Evolutionary conservation across 176 grass and related monocot species (phyloP), one percentile per base, ranked within the genome.

Genomic region (Echinochloa phyllopogon): DNA sequence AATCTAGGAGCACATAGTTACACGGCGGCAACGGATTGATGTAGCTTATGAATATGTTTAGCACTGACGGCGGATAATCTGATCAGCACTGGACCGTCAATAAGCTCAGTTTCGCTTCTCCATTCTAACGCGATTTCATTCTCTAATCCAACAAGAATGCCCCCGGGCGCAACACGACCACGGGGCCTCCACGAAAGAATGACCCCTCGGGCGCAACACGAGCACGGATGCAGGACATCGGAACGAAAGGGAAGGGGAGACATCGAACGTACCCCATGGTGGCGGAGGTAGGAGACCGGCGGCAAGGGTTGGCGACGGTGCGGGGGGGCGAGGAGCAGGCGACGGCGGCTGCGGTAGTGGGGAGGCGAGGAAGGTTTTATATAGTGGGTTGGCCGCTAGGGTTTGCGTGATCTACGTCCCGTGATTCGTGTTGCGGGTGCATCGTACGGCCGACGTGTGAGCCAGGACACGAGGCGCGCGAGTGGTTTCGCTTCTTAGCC

Each of bases 31-130:
- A 87, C 75, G 42, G 56, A 84, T 87, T 84, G 6, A 15, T 84
- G 1, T 84, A 13, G 81, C 89, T 91, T 84, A 87, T 84, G 81
- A 84, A 80, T 84, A 81, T 84, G 89, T 87, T 91, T 84, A 87
- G 85, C 45, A 70, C 75, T 87, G 85, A 91, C 45, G 85, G 55
- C 76, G 27, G 12, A 80, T 17, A 67, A 78, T 87, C 85, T 62
- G 81, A 84, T 76, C 89, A 91, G 85, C 80, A 70, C 76, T 80
- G 84, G 85, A 91, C 82, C 90, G 78, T 92, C 86, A 69, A 59
- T 82, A 87, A 91, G 81, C 89, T 69, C 55, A 21, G 33, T 17
- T 63, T 53, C 41, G 3, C 47, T 6, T 47, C 12, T 18, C 17
- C 18, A 5, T 20, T 18, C 43, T 41, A 66, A 41, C 6, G 9